phyloP scores from a whole-genome alignment of 192 early-diverging fungal species.

The Umbelopsis sp. region DNA sequence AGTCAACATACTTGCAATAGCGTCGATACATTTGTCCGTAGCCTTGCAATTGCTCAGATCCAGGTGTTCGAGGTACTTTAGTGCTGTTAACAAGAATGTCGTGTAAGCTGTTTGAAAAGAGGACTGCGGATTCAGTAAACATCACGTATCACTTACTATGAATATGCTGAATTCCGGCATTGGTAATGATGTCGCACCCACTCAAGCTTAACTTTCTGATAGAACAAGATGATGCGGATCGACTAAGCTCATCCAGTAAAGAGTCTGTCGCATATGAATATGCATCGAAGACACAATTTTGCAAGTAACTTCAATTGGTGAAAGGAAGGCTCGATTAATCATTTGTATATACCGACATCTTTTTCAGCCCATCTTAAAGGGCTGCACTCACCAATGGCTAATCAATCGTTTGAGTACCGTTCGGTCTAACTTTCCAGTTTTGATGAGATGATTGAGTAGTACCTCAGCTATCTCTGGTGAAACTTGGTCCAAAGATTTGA shows the following conservation, averaged over 20 bases:
- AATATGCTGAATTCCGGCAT: slow-evolving; percentile 41
- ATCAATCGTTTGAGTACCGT: slow-evolving; percentile 14
- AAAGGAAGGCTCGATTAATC: not conserved
- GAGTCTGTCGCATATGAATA: slow-evolving; percentile 53
- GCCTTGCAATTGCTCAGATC: slow-evolving; percentile 51
- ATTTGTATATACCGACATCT: not conserved
- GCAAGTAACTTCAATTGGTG: slow-evolving; percentile 30
- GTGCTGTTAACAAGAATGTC: not conserved
- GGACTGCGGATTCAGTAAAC: not conserved
- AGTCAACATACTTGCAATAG: slow-evolving; percentile 29
- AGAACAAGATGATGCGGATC: slow-evolving; percentile 36
- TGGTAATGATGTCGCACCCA: slow-evolving; percentile 47
- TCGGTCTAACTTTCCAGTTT: slow-evolving; percentile 32
- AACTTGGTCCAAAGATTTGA: slow-evolving; percentile 18
- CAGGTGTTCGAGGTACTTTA: slow-evolving; percentile 45
- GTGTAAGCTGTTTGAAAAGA: not conserved
- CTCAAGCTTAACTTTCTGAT: slow-evolving; percentile 41
- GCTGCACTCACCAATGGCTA: slow-evolving; percentile 20
- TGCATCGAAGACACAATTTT: slow-evolving; percentile 42
- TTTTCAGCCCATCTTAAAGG: not conserved
- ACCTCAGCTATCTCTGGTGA: slow-evolving; percentile 40
- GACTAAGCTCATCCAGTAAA: slow-evolving; percentile 38
- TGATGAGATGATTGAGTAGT: slow-evolving; percentile 34
- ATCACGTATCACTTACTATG: slow-evolving; percentile 24
- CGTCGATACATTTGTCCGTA: slow-evolving; percentile 46